A percentile compares a stretch with the other conserved stretches of the same genome.
These are phyloP conservation scores for Dryas drummondii DNA, from an alignment of 306 rosid genomes.

Conservation along the genomic window DNA sequence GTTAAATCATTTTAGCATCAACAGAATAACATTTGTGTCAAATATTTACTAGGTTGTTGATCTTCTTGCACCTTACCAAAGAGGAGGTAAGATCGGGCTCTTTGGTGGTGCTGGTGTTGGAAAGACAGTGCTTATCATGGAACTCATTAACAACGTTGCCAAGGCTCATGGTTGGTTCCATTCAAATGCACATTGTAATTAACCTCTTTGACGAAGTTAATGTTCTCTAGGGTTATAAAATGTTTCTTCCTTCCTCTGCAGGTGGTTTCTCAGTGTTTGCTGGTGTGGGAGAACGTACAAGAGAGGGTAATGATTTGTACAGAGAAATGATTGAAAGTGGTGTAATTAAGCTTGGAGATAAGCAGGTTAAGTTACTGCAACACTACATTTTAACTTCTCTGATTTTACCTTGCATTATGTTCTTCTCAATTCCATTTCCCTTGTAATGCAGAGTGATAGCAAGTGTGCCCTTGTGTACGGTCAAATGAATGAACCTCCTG, in stretches of 20 bases:
- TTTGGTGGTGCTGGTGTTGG: slow-evolving; percentile 94
- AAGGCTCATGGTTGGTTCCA: slow-evolving; percentile 79
- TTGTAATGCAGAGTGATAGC: slow-evolving; percentile 61
- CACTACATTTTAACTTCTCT: not conserved
- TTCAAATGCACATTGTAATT: not conserved
- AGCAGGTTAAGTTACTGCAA: slow-evolving; percentile 54
- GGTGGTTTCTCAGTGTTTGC: slow-evolving; percentile 99
- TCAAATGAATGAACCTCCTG: slow-evolving; percentile 99
- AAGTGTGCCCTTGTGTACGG: slow-evolving; percentile 96
- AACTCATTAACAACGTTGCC: slow-evolving; percentile 93
- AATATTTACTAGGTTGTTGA: slow-evolving; percentile 63
- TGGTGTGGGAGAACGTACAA: slow-evolving; percentile 95
- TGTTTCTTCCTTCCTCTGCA: slow-evolving; percentile 20
- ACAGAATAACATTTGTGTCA: not conserved
- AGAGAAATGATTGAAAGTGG: slow-evolving; percentile 99
- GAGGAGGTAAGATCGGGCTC: slow-evolving; percentile 88
- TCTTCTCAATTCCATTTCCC: slow-evolving; percentile 16
- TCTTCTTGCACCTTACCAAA: slow-evolving; percentile 82
- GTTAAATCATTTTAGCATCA: not conserved
- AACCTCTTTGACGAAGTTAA: slow-evolving; percentile 4
- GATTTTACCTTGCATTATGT: not conserved
- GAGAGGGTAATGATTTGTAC: slow-evolving; percentile 95
- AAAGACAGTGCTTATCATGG: slow-evolving; percentile 89
- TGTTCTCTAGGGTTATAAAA: not conserved
- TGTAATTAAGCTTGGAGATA: slow-evolving; percentile 90